Conservation (phyloP, 2,329 filamentous ascomycete genomes). For the Penicillium sp. region DNA sequence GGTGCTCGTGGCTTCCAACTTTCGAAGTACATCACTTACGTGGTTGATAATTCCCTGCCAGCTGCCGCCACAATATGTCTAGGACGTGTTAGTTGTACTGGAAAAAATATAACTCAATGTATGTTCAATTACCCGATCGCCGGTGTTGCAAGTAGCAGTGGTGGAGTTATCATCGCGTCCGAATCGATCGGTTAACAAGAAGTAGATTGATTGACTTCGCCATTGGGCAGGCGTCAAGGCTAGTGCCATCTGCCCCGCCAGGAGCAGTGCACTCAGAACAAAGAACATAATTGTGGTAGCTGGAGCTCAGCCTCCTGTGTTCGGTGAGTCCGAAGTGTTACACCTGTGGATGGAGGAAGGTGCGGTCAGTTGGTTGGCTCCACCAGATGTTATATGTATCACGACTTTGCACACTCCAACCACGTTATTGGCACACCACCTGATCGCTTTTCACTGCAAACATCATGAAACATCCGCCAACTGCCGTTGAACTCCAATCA, state of each 20-base stretch:
- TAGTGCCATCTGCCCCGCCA: slow-evolving; percentile 17
- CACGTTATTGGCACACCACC: too few species aligned
- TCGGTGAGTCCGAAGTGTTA: background rate
- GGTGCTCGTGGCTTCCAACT: background rate
- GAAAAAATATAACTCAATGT: background rate
- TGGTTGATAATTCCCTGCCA: slow-evolving; percentile 49
- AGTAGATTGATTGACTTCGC: slow-evolving; percentile 49
- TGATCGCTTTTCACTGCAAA: too few species aligned
- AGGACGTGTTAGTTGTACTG: slow-evolving; percentile 46
- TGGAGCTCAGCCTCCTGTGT: background rate
- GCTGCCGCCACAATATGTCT: slow-evolving; percentile 46
- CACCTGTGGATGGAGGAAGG: too few species aligned
- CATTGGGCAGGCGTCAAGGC: slow-evolving; percentile 39
- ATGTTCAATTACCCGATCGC: slow-evolving; percentile 19
- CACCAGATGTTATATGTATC: slow-evolving; percentile 4
- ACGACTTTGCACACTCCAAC: background rate
- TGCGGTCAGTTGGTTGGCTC: background rate
- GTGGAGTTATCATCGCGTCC: slow-evolving; percentile 42
- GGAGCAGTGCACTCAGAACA: background rate
- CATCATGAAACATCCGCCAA: background rate
- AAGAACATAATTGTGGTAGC: background rate
- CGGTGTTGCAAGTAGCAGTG: slow-evolving; percentile 33
- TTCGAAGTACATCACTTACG: slow-evolving; percentile 24
- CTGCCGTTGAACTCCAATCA: background rate
- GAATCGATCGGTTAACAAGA: slow-evolving; percentile 49